Evolutionary conservation across 1,284 basidiomycete genomes (phyloP).

Genomic region (Ceratobasidium sp.): DNA sequence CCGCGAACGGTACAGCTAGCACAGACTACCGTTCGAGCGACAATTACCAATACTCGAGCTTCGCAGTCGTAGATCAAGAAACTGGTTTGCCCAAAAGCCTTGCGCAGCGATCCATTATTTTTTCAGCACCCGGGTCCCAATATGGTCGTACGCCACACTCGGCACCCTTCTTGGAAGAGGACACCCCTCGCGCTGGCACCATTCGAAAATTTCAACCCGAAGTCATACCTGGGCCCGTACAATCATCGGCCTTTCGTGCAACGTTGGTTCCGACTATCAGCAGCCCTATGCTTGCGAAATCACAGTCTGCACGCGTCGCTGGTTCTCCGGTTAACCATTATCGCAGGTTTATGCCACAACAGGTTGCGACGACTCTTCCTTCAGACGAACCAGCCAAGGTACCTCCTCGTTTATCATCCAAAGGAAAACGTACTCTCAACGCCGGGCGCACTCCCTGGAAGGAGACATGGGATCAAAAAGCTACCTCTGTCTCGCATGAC

Average conservation of each 20-base stretch:
- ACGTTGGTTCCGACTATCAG: slow-evolving; percentile 13
- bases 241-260: slow-evolving; percentile 8
- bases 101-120: not conserved
- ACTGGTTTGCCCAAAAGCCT: not conserved
- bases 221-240: slow-evolving; percentile 2
- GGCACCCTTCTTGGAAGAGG: not conserved
- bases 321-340: slow-evolving; percentile 28
- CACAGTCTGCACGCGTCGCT: slow-evolving; percentile 19
- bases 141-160: not conserved
- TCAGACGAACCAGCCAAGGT: not conserved
- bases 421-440: not conserved
- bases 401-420: not conserved
- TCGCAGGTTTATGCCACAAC: slow-evolving; percentile 11
- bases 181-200: slow-evolving; percentile 26
- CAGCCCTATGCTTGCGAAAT: slow-evolving; percentile 32
- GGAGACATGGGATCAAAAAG: not conserved
- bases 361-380: not conserved
- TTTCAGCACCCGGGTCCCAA: not conserved
- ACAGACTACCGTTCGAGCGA: slow-evolving; percentile 1
- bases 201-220: slow-evolving; percentile 19
- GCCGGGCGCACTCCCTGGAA: not conserved
- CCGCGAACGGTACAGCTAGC: slow-evolving; percentile 11
- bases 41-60: not conserved
- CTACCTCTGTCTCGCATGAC: not conserved
- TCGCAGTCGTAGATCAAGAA: not conserved